Base-by-base conservation (phyloP, 176 grass and related monocot genomes). In the Ensete glaucum region DNA sequence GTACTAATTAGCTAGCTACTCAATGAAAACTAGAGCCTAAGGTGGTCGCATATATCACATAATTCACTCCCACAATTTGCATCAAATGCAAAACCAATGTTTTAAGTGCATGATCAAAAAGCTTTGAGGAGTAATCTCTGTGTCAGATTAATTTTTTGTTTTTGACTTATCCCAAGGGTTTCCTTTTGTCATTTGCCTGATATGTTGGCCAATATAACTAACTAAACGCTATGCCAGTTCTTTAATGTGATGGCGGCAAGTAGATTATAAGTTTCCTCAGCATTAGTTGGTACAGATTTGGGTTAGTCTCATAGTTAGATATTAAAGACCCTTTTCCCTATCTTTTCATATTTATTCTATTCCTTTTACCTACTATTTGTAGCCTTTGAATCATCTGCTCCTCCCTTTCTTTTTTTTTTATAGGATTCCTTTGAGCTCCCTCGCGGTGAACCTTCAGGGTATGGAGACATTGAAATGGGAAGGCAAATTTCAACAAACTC, bases 391-490 rank as follows among this genome's bases (percentile, higher is more conserved):
- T 50, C 51, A n/a, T 9, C 20, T 19, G 3, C 11, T 69, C 15
- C 12, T 50, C 22, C 22, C n/a, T 19, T 49, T 2, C 64, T 71
- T 70, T 66, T 54, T 53, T 49, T 79, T 52, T 62, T 17, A 77
- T 56, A 97, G 90, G 85, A 88, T 86, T 88, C 87, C 6, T 90
- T 97, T 88, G 85, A 84, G 75, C 69, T 82, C 23, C 27, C 76
- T 79, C 85, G 66, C 48, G 86, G 76, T 62, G 84, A 90, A 15
- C 29, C 68, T 34, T 69, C 67, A 4, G 79, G 76, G 72, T 68
- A 59, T 73, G 81, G 66, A 3, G 94, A 97, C 69, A 85, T 97
- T 64, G 94, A 97, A 78, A 85, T 97, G 24, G 93, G 87, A 9
- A 64, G 76, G 64, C 86, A 92, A 75, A 71, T 73, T n/a, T 57